These are phyloP conservation scores for Prunus yedoensis DNA, from an alignment of 331 rosid genomes.

Conservation along the genomic window DNA sequence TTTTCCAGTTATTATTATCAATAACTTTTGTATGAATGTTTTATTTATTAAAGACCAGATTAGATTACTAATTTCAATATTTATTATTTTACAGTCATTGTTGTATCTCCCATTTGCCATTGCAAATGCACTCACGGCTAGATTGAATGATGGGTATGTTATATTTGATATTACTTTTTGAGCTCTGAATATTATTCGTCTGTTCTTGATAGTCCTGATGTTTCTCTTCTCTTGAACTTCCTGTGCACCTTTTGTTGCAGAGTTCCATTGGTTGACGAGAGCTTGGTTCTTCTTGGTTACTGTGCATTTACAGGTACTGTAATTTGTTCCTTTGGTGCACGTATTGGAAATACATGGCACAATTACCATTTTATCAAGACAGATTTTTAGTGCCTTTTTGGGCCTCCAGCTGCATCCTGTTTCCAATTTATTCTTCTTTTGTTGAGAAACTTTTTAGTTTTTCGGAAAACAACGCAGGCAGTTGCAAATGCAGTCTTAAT, in stretches of 20 bases:
- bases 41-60: not conserved
- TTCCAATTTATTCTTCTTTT: not conserved
- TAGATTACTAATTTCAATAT: not conserved
- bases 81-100: slow-evolving; percentile 60
- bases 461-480: no score
- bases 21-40: not conserved
- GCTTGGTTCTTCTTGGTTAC: slow-evolving; percentile 80
- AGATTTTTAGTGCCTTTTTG: not conserved
- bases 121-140: slow-evolving; percentile 87
- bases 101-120: slow-evolving; percentile 87
- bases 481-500: not conserved
- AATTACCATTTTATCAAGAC: not conserved
- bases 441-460: no score
- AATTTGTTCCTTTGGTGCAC: not conserved
- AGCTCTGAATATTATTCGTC: slow-evolving; percentile 8
- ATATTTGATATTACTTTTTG: slow-evolving; percentile 16
- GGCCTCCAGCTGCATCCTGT: not conserved
- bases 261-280: slow-evolving; percentile 75
- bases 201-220: slow-evolving; percentile 14
- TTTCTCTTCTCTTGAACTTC: slow-evolving; percentile 20
- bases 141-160: slow-evolving; percentile 84
- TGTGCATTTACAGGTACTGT: slow-evolving; percentile 64
- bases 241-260: slow-evolving; percentile 45
- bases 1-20: slow-evolving; percentile 25
- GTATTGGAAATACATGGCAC: slow-evolving; percentile 4